A percentile compares a stretch with the other conserved stretches of the same genome.
Conservation (phyloP, 495 filamentous ascomycete species). For the Talaromyces trachyspermus region DNA sequence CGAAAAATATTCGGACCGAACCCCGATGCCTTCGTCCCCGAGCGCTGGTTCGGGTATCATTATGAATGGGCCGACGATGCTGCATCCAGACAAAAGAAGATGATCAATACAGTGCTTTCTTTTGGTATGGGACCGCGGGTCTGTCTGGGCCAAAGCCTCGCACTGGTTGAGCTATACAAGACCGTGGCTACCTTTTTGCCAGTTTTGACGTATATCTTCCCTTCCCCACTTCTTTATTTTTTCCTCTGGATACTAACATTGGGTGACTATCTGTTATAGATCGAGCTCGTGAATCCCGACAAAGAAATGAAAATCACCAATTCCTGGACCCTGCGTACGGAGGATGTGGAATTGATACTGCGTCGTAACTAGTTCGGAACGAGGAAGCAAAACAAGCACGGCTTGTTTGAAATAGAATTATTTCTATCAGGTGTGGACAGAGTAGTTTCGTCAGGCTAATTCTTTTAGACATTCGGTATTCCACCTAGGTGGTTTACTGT, state of each 20-base stretch:
- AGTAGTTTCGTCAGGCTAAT: no score
- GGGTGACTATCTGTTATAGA: neutral
- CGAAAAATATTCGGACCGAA: slow-evolving; percentile 45
- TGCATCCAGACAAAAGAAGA: neutral
- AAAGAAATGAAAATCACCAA: neutral
- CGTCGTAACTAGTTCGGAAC: no score
- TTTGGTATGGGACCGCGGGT: neutral
- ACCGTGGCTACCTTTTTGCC: neutral
- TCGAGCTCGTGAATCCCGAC: neutral
- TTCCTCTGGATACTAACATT: no score
- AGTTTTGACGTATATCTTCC: neutral
- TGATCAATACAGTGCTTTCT: neutral
- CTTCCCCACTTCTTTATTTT: neutral
- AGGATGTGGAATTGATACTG: neutral
- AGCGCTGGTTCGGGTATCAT: slow-evolving; percentile 41
- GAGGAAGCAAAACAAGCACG: no score
- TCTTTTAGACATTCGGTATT: no score
- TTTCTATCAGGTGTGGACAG: no score
- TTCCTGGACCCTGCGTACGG: neutral
- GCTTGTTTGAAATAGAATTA: no score
- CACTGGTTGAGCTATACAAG: neutral
- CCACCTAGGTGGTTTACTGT: no score
- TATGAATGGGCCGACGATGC: neutral
- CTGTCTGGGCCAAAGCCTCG: neutral
- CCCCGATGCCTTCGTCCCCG: slow-evolving; percentile 45